Evolutionary conservation across 257 asterid species (phyloP), one percentile per base, ranked within the genome.

Genomic region (Lavandula angustifolia): DNA sequence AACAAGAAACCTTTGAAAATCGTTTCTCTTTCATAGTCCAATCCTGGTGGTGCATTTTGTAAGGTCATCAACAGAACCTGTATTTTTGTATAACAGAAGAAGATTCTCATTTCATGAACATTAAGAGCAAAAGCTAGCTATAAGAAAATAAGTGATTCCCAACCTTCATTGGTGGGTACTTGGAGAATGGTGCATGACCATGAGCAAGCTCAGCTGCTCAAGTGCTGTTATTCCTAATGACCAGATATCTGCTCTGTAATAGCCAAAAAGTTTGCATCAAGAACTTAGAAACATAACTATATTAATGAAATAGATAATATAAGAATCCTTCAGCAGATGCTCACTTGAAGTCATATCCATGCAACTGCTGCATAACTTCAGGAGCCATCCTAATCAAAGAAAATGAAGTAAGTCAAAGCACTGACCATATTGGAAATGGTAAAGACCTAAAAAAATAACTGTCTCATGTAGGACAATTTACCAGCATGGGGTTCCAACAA

Each of bases 401-500:
- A 63, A 56, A 63, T 62, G 60, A 44, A 44, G n/a, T 58, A 71
- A 35, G 65, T 58, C 52, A 65, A 44, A 29, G 46, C 27, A 70
- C 29, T 38, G 33, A 12, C 13, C 18, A 32, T 50, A 31, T 50
- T 55, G 33, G 32, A 38, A 60, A 51, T 31, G 34, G 14, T 40
- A 48, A 1, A 52, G 27, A 10, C 18, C 63, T 5, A 22, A 37
- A 40, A 55, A 53, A 11, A 70, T 7, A 70, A 57, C 3, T 54
- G 31, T 42, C 62, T 71, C 32, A 27, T 17, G 66, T 43, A 9
- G 49, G 68, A 61, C 31, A 41, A 65, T 77, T 57, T 79, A 94
- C 99, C 99, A 94, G 85, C 99, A 94, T 35, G 99, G 99, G 53
- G 98, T 94, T 74, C 99, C 99, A 41, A 94, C 99, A 72, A 94